Evolutionary conservation across 2,329 filamentous ascomycete species (phyloP).

Genomic region (Amesomyces nigricolor): DNA sequence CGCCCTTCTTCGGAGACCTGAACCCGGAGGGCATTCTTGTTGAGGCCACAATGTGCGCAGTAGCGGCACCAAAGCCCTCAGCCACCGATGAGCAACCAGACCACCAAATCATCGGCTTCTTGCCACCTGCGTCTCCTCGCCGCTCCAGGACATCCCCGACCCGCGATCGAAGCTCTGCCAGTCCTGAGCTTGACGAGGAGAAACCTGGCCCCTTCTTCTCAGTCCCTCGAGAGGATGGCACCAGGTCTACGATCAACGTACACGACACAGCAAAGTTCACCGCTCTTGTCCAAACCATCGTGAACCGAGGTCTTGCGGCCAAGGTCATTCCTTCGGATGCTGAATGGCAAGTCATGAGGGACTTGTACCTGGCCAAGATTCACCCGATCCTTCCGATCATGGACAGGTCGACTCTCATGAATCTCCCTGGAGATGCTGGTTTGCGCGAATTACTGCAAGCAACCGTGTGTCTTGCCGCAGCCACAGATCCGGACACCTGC

Average conservation of each 20-base stretch:
- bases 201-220: conserved; percentile 9
- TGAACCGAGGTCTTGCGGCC: conserved; percentile 15
- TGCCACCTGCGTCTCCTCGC: conserved; percentile 5
- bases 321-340: conserved; percentile 19
- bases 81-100: background rate
- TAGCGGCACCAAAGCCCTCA: background rate
- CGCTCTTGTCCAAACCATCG: conserved; percentile 12
- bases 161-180: background rate
- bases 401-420: conserved; percentile 14
- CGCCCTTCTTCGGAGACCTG: conserved; percentile 34
- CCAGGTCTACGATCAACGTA: conserved; percentile 10
- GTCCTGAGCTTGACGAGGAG: background rate
- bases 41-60: conserved; percentile 23
- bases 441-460: conserved; percentile 21
- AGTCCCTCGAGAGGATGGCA: conserved; percentile 10
- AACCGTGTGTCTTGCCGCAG: conserved; percentile 23
- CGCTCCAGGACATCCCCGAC: background rate
- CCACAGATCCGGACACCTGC: conserved; percentile 18
- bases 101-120: conserved; percentile 1
- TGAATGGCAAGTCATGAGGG: conserved; percentile 18
- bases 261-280: conserved; percentile 17
- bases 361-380: conserved; percentile 22
- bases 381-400: conserved; percentile 27
- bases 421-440: conserved; percentile 8
- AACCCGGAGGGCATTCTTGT: conserved; percentile 31